Base-by-base conservation (phyloP, 2,329 filamentous ascomycete genomes). In the Cordyceps cicadae region DNA sequence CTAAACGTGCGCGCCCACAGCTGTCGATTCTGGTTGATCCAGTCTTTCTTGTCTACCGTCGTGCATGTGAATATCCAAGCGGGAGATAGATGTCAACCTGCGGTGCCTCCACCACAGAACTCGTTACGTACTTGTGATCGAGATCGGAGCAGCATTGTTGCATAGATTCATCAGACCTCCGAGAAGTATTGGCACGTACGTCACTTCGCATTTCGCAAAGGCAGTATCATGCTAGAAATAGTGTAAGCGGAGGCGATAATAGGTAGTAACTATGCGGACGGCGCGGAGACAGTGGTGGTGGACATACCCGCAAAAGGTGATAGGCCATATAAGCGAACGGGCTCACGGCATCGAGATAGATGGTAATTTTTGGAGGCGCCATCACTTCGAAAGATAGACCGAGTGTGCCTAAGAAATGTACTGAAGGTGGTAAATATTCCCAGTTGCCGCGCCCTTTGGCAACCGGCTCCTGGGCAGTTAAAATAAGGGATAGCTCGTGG, bases 241-340 rank as follows among this genome's bases (percentile, higher is more conserved):
- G 26, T 24, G 11, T 32, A 11, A 34, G 19, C 56, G 43, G 45
- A 26, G 26, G 15, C 21, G 24, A 24, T 45, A 29, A 29, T 24
- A 24, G 24, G 24, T 24, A 29, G 29, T 29, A 29, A 29, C 29
- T 6, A 21, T 39, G 43, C 17, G 11, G 12, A 19, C 37, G 15
- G 3, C 34, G 34, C 34, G 34, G 34, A 37, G 9, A 11, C 34
- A 11, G 34, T 3, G 41, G 8, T 8, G n/a, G 19, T 34, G 24
- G 43, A 70, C 74, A 49, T 62, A 76, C 75, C n/a, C 69, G 66
- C 3, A 76, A 61, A 14, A 76, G 65, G 58, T 76, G 64, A 61
- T 73, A 76, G 3, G 72, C 74, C 60, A 70, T 65, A 59, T 76
- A 76, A 2, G 70, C 70, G 62, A 76, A 76, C 1, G 74, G 75